Base-by-base conservation (phyloP, 257 asterid species). In the Plantago major region DNA sequence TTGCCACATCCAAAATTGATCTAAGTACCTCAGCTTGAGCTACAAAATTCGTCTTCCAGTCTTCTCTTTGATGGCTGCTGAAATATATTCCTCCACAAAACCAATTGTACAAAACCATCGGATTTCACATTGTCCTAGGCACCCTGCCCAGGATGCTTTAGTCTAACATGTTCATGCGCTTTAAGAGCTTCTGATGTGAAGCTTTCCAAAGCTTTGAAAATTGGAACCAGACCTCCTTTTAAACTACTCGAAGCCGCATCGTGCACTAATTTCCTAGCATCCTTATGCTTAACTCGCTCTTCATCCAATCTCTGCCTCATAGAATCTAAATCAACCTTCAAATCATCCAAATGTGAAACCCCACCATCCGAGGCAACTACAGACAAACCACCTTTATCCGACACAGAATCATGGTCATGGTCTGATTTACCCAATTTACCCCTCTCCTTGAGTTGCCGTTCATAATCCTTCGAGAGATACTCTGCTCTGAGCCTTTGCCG, bases 171-270 rank as follows among this genome's bases (percentile, higher is more conserved):
- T 63, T 89, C 86, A 12, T 93, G 96, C 11, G 90, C 89, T 70
- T 77, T 80, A 55, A 89, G 64, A 66, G 90, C 91, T 64, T 89
- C 95, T 0, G 81, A 75, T 0, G 95, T 77, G 70, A 93, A 93
- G 69, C 48, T 77, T 83, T 93, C 96, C 81, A 93, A 69, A 6
- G 97, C 97, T 82, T 82, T 87, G 73, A 93, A 93, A 63, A 93
- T 87, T 30, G 99, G 96, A 63, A 93, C 85, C 3, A 93, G 67
- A 26, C 96, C 97, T 4, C 99, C 94, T 63, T 85, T 94, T 54
- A 89, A 76, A 47, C 97, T 89, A 55, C 81, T 88, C 0, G 99
- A 85, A 68, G 92, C 96, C 0, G 97, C 97, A 14, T 87, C 96
- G 9, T 89, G 90, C 50, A 87, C 94, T 55, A 87, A 67, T 67